Conservation (phyloP, 441 rosid genomes). For the Mallotus repandus region DNA sequence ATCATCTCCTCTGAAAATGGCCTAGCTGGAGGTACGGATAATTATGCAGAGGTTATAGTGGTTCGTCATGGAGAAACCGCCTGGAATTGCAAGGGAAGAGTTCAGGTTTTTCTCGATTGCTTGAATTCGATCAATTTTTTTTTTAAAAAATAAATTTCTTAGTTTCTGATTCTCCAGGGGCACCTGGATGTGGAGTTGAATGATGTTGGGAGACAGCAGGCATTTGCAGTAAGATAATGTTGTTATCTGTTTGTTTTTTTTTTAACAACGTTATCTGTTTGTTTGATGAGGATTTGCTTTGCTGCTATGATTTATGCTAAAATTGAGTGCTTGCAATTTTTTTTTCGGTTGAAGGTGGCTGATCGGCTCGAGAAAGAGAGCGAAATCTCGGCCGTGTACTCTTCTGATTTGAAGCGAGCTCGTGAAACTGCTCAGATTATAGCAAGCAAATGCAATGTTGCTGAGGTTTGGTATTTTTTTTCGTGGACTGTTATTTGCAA, state of each 20-base stretch:
- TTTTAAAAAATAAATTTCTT: not conserved
- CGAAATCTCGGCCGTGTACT: conserved; percentile 38
- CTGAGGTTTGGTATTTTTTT: conserved; percentile 23
- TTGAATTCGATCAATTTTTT: not conserved
- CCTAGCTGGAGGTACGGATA: not conserved
- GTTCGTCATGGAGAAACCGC: conserved; percentile 50
- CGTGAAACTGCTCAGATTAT: conserved; percentile 40
- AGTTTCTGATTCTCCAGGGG: conserved; percentile 26
- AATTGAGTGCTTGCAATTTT: not conserved
- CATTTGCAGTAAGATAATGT: conserved; percentile 36
- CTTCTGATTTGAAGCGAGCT: conserved; percentile 51
- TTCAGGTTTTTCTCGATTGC: conserved; percentile 32
- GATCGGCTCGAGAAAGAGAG: conserved; percentile 38
- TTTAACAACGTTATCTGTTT: not conserved
- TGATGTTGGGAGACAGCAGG: conserved; percentile 46
- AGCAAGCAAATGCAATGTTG: conserved; percentile 31
- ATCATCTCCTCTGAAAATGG: not conserved
- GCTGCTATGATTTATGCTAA: not conserved
- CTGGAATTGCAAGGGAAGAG: conserved; percentile 50
- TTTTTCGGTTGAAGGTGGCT: conserved; percentile 35
- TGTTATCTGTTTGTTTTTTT: not conserved
- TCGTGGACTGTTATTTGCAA: too few relatives aligned
- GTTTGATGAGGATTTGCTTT: not conserved
- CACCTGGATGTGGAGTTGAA: conserved; percentile 48
- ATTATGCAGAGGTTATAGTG: conserved; percentile 38